A percentile compares a stretch with the other conserved stretches of the same genome.
phyloP scores from a whole-genome alignment of 257 asterid genomes.

The Prunella vulgaris region DNA sequence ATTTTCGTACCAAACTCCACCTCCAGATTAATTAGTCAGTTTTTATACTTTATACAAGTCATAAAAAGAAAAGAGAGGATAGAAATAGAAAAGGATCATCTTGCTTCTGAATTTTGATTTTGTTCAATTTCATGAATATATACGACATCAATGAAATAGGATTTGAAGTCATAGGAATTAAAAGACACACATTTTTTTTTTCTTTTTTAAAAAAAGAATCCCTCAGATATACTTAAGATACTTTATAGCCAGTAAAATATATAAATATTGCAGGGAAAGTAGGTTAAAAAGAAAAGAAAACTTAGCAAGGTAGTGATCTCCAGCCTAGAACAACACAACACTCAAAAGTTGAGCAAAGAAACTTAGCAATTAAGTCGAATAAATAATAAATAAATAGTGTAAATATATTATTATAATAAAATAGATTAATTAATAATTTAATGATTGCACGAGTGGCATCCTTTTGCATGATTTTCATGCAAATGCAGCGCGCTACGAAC shows the following conservation, averaged over 20 bases:
- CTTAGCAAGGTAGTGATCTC: constrained; percentile 23
- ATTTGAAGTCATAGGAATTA: not conserved
- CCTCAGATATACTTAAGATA: not conserved
- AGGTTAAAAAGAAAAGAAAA: constrained; percentile 8
- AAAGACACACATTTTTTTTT: too few relatives aligned
- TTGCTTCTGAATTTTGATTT: not conserved
- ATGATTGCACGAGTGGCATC: constrained; percentile 18
- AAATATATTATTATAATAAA: not conserved
- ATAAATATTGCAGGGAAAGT: not conserved
- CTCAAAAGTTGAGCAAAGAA: constrained; percentile 22
- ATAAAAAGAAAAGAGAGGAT: too few relatives aligned
- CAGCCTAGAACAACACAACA: constrained; percentile 36
- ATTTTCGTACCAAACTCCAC: too few relatives aligned
- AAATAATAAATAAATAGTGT: not conserved
- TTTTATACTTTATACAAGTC: too few relatives aligned
- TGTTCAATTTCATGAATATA: not conserved
- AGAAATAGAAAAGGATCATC: too few relatives aligned
- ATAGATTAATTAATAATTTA: constrained; percentile 3
- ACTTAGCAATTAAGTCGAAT: constrained; percentile 50
- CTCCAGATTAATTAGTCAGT: too few relatives aligned
- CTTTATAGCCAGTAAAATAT: constrained; percentile 9
- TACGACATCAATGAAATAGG: not conserved
- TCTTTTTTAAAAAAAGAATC: not conserved
- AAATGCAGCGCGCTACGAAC: not conserved
- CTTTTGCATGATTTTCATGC: constrained; percentile 33